Evolutionary conservation across 805 yeast genomes (phyloP).

Genomic region (Wickerhamiella musiphila): DNA sequence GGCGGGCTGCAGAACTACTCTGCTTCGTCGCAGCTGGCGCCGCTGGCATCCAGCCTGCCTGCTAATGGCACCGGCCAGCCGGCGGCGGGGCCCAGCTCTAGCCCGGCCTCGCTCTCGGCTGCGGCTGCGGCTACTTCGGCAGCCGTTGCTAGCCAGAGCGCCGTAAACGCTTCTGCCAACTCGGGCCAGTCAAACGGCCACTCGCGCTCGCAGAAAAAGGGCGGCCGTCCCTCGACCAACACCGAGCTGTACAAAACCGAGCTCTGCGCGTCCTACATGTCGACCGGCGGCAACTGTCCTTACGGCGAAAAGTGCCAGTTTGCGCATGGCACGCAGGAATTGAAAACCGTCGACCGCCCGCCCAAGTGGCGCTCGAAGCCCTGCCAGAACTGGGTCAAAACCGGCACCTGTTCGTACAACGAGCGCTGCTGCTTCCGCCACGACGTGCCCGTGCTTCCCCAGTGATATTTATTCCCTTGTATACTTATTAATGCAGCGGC

Average conservation of each 20-base stretch:
- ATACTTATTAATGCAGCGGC: constrained; percentile 1
- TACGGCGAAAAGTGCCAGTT: constrained; percentile 86
- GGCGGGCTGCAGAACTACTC: too few species aligned
- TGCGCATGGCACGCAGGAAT: constrained; percentile 74
- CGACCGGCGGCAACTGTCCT: constrained; percentile 57
- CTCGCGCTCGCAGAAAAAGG: constrained; percentile 14
- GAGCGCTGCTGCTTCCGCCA: constrained; percentile 86
- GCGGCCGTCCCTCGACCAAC: constrained; percentile 24
- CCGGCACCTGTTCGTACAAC: constrained; percentile 75
- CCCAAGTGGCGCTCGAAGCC: constrained; percentile 83
- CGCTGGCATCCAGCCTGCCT: too few species aligned
- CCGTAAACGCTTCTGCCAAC: not conserved
- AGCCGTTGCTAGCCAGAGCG: too few species aligned
- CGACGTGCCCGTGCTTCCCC: constrained; percentile 16
- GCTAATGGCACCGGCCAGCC: too few species aligned
- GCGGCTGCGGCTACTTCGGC: too few species aligned
- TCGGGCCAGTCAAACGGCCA: not conserved
- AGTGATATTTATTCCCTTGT: constrained; percentile 3
- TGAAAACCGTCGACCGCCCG: constrained; percentile 54
- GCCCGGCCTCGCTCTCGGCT: too few species aligned
- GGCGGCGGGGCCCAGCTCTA: too few species aligned
- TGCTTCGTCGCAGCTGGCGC: too few species aligned
- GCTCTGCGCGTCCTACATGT: constrained; percentile 62
- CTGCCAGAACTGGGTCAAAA: constrained; percentile 73
- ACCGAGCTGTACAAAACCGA: constrained; percentile 79